Percentiles rank a stretch among this genome's conserved stretches.
These are phyloP conservation scores for Cadophora luteo-olivacea DNA, from an alignment of 2,329 filamentous ascomycete species.

Conservation along the genomic window DNA sequence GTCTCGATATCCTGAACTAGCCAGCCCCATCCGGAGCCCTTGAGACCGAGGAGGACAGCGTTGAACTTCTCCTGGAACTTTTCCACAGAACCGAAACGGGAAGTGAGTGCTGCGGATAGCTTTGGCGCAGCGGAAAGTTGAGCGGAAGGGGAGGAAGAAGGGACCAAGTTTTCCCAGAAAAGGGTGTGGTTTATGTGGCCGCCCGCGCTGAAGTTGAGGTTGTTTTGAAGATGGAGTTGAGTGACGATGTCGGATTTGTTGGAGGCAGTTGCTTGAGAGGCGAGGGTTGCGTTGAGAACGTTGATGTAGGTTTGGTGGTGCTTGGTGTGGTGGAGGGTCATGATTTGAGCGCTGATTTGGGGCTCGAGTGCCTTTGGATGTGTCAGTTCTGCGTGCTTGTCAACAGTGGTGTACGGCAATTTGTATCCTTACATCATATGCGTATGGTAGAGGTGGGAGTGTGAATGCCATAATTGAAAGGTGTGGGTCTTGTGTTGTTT, in stretches of 20 bases:
- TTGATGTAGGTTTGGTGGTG: constrained; percentile 82
- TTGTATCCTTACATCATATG: constrained; percentile 35
- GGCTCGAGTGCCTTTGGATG: constrained; percentile 68
- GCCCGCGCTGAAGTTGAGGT: constrained; percentile 87
- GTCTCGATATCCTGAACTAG: constrained; percentile 69
- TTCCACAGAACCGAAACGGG: constrained; percentile 72
- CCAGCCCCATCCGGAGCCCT: constrained; percentile 91
- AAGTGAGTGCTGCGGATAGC: constrained; percentile 65
- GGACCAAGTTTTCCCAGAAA: constrained; percentile 86
- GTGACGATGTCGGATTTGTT: constrained; percentile 63
- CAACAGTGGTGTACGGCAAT: no score
- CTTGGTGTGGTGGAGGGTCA: constrained; percentile 81
- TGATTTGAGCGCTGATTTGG: constrained; percentile 78
- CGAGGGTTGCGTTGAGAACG: constrained; percentile 73
- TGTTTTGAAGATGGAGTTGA: constrained; percentile 71
- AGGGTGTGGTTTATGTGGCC: constrained; percentile 93
- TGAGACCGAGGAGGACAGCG: constrained; percentile 70
- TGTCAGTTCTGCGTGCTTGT: neutral
- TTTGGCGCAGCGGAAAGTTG: constrained; percentile 61
- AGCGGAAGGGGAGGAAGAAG: constrained; percentile 63
- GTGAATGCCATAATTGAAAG: constrained; percentile 51
- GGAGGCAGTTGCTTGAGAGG: constrained; percentile 63
- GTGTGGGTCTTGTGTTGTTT: neutral
- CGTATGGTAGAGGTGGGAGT: constrained; percentile 71
- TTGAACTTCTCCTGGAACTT: constrained; percentile 71